Percentiles rank a stretch among this genome's conserved stretches.
Evolutionary conservation across 164 flowering plant genomes (phyloP).

Genomic region (Santalum album): DNA sequence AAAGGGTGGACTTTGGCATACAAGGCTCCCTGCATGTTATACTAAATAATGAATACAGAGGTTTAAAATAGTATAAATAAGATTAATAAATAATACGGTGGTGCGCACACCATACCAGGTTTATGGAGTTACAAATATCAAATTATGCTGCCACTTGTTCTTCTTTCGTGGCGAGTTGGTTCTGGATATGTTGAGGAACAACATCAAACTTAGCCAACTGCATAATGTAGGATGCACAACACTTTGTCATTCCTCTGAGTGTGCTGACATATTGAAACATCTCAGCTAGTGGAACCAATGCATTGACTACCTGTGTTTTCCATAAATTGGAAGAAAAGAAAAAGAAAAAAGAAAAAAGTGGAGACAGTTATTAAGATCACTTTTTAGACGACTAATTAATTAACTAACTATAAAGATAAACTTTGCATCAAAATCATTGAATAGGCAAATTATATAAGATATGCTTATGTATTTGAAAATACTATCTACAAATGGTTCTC

Average conservation of each 20-base stretch:
- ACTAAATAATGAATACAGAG: too few relatives aligned
- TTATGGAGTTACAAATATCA: conserved; percentile 3
- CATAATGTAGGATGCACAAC: conserved; percentile 95
- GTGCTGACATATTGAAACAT: conserved; percentile 96
- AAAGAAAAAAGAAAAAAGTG: not conserved
- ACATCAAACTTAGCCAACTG: conserved; percentile 88
- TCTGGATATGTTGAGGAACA: conserved; percentile 92
- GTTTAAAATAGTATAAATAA: too few relatives aligned
- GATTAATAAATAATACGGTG: too few relatives aligned
- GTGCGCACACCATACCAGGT: not conserved
- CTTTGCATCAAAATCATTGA: too few relatives aligned
- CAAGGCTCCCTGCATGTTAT: too few relatives aligned
- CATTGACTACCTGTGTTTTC: conserved; percentile 71
- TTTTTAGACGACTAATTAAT: not conserved
- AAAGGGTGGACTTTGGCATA: too few relatives aligned
- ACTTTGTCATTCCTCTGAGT: conserved; percentile 90
- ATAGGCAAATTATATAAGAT: too few relatives aligned
- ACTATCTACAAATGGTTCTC: too few relatives aligned
- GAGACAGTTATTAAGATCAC: not conserved
- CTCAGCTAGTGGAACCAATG: conserved; percentile 87
- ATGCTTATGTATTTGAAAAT: too few relatives aligned
- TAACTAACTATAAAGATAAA: too few relatives aligned
- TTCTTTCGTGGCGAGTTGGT: conserved; percentile 68
- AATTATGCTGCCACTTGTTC: conserved; percentile 69
- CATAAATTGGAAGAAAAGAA: not conserved